These are phyloP conservation scores for Spathaspora boniae DNA, from an alignment of 805 yeast genomes.

Conservation along the genomic window DNA sequence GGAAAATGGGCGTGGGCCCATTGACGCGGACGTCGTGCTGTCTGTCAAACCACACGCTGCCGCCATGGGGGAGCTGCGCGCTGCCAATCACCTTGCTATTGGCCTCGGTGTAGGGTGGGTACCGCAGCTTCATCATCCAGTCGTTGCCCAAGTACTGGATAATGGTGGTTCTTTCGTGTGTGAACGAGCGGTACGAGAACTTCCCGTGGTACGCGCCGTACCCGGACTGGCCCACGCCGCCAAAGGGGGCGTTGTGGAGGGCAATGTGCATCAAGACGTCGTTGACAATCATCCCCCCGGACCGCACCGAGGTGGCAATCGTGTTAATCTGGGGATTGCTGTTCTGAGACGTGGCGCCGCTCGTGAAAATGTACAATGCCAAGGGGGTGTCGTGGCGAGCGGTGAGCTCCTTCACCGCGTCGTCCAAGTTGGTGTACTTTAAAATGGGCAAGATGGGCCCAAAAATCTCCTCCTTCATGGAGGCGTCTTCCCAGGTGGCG, in stretches of 20 bases:
- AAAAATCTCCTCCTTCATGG: slow-evolving; percentile 76
- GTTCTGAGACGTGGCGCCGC: slow-evolving; percentile 38
- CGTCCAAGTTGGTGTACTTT: slow-evolving; percentile 43
- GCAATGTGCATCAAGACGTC: slow-evolving; percentile 74
- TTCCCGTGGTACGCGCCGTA: slow-evolving; percentile 79
- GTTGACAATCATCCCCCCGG: slow-evolving; percentile 70
- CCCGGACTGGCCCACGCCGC: slow-evolving; percentile 88
- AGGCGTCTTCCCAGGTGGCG: slow-evolving; percentile 61
- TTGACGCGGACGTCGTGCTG: slow-evolving; percentile 28
- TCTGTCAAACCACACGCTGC: slow-evolving; percentile 38
- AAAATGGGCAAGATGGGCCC: slow-evolving; percentile 84
- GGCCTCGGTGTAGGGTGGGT: slow-evolving; percentile 52
- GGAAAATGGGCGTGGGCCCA: slow-evolving; percentile 34
- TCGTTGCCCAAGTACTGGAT: slow-evolving; percentile 68
- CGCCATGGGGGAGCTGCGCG: slow-evolving; percentile 27
- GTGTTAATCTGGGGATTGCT: slow-evolving; percentile 43
- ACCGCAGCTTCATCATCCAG: slow-evolving; percentile 52
- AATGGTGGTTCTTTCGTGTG: slow-evolving; percentile 68
- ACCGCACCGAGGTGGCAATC: slow-evolving; percentile 53
- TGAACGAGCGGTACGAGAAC: slow-evolving; percentile 50
- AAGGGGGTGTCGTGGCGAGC: slow-evolving; percentile 68
- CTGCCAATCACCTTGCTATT: slow-evolving; percentile 30
- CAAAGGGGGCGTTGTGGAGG: slow-evolving; percentile 72
- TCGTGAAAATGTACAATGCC: slow-evolving; percentile 68
- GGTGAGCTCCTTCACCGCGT: slow-evolving; percentile 42